Conservation (phyloP, 257 asterid species). For the Dorcoceras hygrometricum region DNA sequence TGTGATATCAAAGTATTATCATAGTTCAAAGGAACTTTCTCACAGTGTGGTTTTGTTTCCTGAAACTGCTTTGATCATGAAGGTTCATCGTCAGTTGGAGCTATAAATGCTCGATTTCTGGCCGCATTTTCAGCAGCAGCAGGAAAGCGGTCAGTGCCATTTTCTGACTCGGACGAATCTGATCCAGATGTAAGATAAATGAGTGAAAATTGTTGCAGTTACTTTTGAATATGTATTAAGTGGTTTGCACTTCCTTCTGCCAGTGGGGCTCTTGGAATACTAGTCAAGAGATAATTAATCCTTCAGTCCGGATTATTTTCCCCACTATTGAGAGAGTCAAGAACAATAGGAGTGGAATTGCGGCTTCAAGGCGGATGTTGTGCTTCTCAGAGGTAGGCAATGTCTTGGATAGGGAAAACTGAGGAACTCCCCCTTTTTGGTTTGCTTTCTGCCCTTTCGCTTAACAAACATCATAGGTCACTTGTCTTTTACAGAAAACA, state of each 20-base stretch:
- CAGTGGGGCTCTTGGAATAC: conserved; percentile 99
- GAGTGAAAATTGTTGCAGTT: conserved; percentile 11
- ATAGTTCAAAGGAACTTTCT: conserved; percentile 7
- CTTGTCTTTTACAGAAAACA: conserved; percentile 58
- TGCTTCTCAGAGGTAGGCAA: conserved; percentile 81
- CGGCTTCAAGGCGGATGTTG: conserved; percentile 62
- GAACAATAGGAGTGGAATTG: conserved; percentile 54
- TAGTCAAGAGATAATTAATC: conserved; percentile 73
- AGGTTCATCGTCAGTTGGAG: conserved; percentile 87
- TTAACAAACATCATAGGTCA: neutral
- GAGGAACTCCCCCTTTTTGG: neutral
- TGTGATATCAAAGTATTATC: conserved; percentile 15
- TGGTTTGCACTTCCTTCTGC: conserved; percentile 29
- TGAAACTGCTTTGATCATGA: conserved; percentile 19
- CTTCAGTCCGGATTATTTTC: conserved; percentile 64
- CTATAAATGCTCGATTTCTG: conserved; percentile 68
- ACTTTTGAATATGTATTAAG: conserved; percentile 23
- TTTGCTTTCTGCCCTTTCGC: neutral
- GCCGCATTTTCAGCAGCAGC: conserved; percentile 95
- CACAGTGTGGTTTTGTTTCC: conserved; percentile 11
- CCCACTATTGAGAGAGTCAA: conserved; percentile 86
- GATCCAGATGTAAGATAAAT: conserved; percentile 75
- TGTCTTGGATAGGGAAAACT: neutral
- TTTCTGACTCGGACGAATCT: conserved; percentile 77
- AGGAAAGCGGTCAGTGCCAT: conserved; percentile 67